phyloP scores from a whole-genome alignment of 345 rosid species.

The Bruguiera sexangula region DNA sequence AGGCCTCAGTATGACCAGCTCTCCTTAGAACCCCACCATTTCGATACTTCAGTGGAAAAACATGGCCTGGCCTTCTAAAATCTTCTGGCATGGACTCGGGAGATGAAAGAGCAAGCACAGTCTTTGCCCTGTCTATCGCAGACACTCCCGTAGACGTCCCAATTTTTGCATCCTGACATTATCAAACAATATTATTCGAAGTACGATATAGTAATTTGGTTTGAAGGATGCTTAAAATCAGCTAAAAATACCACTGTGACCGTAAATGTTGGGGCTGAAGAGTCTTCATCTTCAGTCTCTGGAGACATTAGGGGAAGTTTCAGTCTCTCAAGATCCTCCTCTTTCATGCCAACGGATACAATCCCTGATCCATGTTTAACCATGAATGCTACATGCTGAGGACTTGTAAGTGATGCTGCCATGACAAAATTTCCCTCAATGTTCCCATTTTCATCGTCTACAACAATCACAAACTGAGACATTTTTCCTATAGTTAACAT shows the following conservation, averaged over 20 bases:
- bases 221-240: too few species aligned
- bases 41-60: conserved; percentile 83
- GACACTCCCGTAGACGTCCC: conserved; percentile 75
- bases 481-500: conserved; percentile 12
- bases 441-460: conserved; percentile 74
- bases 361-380: conserved; percentile 76
- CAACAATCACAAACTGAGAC: conserved; percentile 76
- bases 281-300: conserved; percentile 65
- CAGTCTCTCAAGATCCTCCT: conserved; percentile 67
- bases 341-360: conserved; percentile 75
- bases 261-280: conserved; percentile 84
- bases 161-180: conserved; percentile 54
- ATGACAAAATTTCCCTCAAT: conserved; percentile 77
- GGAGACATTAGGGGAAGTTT: conserved; percentile 83
- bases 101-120: conserved; percentile 68
- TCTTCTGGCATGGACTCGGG: conserved; percentile 54
- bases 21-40: conserved; percentile 84
- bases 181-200: too few species aligned
- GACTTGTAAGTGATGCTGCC: conserved; percentile 60
- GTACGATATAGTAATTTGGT: too few species aligned
- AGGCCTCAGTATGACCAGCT: conserved; percentile 91
- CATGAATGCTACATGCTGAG: conserved; percentile 58
- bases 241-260: conserved; percentile 54
- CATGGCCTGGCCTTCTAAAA: conserved; percentile 84
- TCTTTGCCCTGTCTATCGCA: conserved; percentile 68